Evolutionary conservation across 805 yeast species (phyloP).

Genomic region (Starmerella riodocensis): DNA sequence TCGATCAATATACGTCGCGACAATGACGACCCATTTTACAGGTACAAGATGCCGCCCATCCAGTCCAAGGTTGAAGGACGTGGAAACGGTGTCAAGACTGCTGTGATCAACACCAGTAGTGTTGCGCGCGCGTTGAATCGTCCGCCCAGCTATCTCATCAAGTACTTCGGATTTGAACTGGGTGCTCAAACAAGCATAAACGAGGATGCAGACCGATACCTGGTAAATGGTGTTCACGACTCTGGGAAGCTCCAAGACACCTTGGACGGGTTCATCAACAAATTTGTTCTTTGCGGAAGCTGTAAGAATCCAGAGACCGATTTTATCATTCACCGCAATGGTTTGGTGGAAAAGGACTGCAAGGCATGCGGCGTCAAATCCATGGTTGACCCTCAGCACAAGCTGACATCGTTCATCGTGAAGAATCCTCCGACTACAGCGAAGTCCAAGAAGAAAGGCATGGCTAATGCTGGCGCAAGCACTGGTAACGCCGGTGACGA

Average conservation of each 20-base stretch:
- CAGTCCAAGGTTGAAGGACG: slow-evolving; percentile 96
- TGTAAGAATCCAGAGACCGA: slow-evolving; percentile 98
- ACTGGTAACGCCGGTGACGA: slow-evolving; percentile 22
- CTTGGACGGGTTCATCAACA: slow-evolving; percentile 84
- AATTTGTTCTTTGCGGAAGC: slow-evolving; percentile 82
- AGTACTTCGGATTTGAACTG: slow-evolving; percentile 89
- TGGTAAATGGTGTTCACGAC: slow-evolving; percentile 92
- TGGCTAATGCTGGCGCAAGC: slow-evolving; percentile 56
- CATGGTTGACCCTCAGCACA: slow-evolving; percentile 70
- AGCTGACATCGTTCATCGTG: slow-evolving; percentile 70
- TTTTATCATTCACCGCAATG: slow-evolving; percentile 63
- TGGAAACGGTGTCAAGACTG: slow-evolving; percentile 98
- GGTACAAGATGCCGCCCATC: slow-evolving; percentile 98
- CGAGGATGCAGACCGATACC: slow-evolving; percentile 69
- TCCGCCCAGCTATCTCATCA: slow-evolving; percentile 83
- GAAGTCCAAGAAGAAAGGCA: slow-evolving; percentile 50
- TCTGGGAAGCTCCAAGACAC: slow-evolving; percentile 81
- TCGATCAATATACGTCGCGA: slow-evolving; percentile 85
- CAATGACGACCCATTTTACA: slow-evolving; percentile 95
- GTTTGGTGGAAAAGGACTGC: slow-evolving; percentile 75
- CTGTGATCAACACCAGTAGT: slow-evolving; percentile 75
- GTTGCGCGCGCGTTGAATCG: slow-evolving; percentile 90
- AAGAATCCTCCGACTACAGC: slow-evolving; percentile 62
- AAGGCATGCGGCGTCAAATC: slow-evolving; percentile 95
- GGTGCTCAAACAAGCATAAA: slow-evolving; percentile 89